These are phyloP conservation scores for Entoloma clypeatum DNA, from an alignment of 1,284 basidiomycete genomes.

Conservation along the genomic window DNA sequence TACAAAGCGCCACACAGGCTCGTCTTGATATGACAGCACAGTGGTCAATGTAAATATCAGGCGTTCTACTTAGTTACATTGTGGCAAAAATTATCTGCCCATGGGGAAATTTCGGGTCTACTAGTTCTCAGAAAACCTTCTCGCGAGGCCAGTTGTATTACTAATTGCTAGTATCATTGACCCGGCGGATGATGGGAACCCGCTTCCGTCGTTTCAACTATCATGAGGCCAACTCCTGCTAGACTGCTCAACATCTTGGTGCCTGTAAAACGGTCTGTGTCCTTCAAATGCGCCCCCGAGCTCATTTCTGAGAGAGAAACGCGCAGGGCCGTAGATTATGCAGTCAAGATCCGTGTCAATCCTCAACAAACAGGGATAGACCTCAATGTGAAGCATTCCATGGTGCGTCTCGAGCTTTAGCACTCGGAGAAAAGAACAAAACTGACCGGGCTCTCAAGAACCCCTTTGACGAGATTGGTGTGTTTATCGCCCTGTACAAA, in stretches of 20 bases:
- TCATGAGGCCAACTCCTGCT: slow-evolving; percentile 74
- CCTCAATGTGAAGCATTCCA: slow-evolving; percentile 94
- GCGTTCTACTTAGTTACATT: too few relatives aligned
- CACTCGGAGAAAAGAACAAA: neutral
- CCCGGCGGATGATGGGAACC: too few relatives aligned
- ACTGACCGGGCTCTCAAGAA: slow-evolving; percentile 58
- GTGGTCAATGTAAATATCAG: too few relatives aligned
- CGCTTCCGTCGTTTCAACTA: slow-evolving; percentile 9
- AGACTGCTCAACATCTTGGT: slow-evolving; percentile 86
- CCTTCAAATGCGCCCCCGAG: slow-evolving; percentile 27
- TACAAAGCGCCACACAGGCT: too few relatives aligned
- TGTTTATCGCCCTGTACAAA: slow-evolving; percentile 27
- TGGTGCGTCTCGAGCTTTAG: slow-evolving; percentile 54
- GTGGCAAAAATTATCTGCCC: too few relatives aligned
- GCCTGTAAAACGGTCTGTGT: slow-evolving; percentile 79
- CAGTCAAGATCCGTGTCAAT: slow-evolving; percentile 93
- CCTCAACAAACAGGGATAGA: slow-evolving; percentile 90
- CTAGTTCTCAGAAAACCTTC: too few relatives aligned
- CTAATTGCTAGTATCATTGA: too few relatives aligned
- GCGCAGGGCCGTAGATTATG: slow-evolving; percentile 73
- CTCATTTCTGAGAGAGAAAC: slow-evolving; percentile 3
- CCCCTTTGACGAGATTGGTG: slow-evolving; percentile 96
- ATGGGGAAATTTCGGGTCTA: too few relatives aligned
- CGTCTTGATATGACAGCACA: too few relatives aligned
- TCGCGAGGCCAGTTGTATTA: too few relatives aligned